Conservation (phyloP, 2,329 filamentous ascomycete genomes). For the Tympanopsis confertula region DNA sequence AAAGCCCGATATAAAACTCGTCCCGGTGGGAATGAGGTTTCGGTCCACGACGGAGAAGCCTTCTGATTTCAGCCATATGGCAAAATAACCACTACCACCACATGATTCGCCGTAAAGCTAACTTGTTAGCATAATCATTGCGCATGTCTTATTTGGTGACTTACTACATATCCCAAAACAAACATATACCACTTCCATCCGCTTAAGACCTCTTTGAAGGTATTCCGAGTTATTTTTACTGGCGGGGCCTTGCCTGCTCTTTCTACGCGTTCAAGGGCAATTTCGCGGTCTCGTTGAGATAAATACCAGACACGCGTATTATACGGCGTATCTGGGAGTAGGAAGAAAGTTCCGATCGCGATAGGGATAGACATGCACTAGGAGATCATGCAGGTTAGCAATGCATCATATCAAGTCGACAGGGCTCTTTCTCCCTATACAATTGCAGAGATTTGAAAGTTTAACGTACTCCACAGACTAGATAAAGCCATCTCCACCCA, state of each 20-base stretch:
- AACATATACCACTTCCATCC: conserved; percentile 16
- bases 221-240: conserved; percentile 9
- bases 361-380: conserved; percentile 15
- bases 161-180: conserved; percentile 14
- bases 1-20: conserved; percentile 5
- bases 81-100: conserved; percentile 11
- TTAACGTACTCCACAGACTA: conserved; percentile 8
- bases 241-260: conserved; percentile 12
- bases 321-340: conserved; percentile 14
- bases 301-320: conserved; percentile 14
- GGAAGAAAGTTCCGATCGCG: conserved; percentile 11
- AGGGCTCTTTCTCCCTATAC: background rate
- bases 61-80: conserved; percentile 8
- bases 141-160: conserved; percentile 4
- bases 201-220: conserved; percentile 11
- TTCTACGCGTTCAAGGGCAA: conserved; percentile 10
- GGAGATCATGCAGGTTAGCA: conserved; percentile 2
- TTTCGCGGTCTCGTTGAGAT: conserved; percentile 9
- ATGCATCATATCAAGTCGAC: background rate
- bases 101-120: conserved; percentile 15
- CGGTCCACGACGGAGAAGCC: conserved; percentile 6
- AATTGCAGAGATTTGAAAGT: too few relatives aligned
- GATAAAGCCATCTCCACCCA: conserved; percentile 20
- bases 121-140: background rate
- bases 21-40: conserved; percentile 8